Base-by-base conservation (phyloP, 2,329 filamentous ascomycete genomes). In the Arthrobotrys pseudoclavata region DNA sequence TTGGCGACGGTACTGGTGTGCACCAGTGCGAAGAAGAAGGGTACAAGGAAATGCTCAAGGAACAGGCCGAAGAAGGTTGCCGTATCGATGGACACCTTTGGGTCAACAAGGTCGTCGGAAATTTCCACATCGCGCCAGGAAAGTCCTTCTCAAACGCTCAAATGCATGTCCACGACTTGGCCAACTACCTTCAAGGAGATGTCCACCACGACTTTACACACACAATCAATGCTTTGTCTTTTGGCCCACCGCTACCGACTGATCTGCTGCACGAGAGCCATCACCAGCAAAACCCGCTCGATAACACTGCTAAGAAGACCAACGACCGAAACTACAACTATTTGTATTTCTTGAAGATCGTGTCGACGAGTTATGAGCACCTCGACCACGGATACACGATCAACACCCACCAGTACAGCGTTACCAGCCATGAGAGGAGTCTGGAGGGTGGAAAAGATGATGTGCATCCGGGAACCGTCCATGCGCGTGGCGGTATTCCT, bases 271-370 rank as follows among this genome's bases (percentile, higher is more conserved):
- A 75, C 62, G 63, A 79, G 61, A 53, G 60, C 48, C 66, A 69
- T 47, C 62, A 57, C 92, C 94, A 98, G 84, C 85, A 93, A 80
- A 97, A 98, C 84, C 96, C 96, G 3, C 89, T 99, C 3, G 96
- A 99, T 82, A 87, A 88, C 66, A 92, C 91, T 2, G 86, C 88
- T 79, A 94, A 98, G 86, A 85, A 87, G 64, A 96, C 93, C 1
- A 86, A 88, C 40, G 94, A 97, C 82, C 89, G 93, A 80, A 92
- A 92, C 80, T 97, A 88, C 87, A 99, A 97, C 86, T 99, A 91
- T 84, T 97, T 98, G 93, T 99, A 99, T 87, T 99, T 99, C 84
- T 88, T 99, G 85, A 99, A 99, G 87, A 96, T 99, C 71, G 96
- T 99, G 34, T 93, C 92, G 2, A 99, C 96, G 1, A 95, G 94